phyloP scores from a whole-genome alignment of 1,284 basidiomycete species.

The Cryptococcus hybrid region DNA sequence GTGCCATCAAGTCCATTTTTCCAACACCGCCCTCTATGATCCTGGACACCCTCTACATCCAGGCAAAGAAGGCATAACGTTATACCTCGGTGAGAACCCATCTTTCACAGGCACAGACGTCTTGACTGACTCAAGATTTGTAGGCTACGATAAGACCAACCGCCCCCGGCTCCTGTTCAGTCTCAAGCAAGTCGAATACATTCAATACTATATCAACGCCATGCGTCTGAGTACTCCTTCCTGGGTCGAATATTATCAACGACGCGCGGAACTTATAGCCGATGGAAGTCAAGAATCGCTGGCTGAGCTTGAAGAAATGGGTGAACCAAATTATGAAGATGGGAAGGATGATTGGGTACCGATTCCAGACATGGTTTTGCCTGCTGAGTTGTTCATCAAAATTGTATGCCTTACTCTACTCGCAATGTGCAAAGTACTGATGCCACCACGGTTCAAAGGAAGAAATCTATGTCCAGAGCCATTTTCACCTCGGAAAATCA shows the following conservation, averaged over 20 bases:
- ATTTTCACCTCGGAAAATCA: conserved; percentile 1
- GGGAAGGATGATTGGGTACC: conserved; percentile 20
- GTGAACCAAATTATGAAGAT: conserved; percentile 4
- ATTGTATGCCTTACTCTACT: not conserved
- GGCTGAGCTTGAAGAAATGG: not conserved
- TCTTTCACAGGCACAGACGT: conserved; percentile 57
- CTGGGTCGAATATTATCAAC: conserved; percentile 17
- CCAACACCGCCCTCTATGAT: conserved; percentile 63
- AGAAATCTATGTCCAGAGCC: conserved; percentile 4
- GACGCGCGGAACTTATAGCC: conserved; percentile 4
- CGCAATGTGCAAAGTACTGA: not conserved
- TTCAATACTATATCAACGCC: conserved; percentile 76
- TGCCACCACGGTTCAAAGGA: conserved; percentile 2
- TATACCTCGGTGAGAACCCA: conserved; percentile 63
- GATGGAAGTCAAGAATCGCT: not conserved
- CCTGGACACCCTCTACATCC: conserved; percentile 68
- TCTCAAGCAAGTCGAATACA: conserved; percentile 76
- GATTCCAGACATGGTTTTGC: conserved; percentile 12
- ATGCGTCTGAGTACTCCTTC: conserved; percentile 61
- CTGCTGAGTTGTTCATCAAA: not conserved
- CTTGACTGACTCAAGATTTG: not conserved
- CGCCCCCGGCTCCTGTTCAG: conserved; percentile 69
- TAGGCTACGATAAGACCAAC: conserved; percentile 56
- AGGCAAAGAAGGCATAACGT: conserved; percentile 62
- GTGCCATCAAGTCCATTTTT: conserved; percentile 63